Conservation (phyloP, 176 grass and related monocot genomes). For the Triticum timopheevii region DNA sequence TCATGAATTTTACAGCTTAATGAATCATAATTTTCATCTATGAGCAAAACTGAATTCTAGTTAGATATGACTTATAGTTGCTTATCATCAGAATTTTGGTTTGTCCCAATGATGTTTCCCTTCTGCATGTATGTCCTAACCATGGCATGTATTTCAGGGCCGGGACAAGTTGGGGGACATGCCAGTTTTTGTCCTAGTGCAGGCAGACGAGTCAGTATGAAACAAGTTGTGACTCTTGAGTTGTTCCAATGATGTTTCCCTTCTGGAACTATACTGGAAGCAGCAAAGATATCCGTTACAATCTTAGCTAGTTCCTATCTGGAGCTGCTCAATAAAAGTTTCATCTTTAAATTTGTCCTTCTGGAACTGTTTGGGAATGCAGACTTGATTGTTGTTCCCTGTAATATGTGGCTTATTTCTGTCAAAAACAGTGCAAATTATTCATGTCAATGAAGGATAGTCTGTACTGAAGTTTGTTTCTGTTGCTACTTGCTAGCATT, state of each 20-base stretch:
- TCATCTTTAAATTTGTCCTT: conserved; percentile 28
- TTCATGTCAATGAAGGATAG: conserved; percentile 25
- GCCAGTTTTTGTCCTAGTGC: conserved; percentile 75
- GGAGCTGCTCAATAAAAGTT: conserved; percentile 38
- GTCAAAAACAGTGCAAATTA: conserved; percentile 14
- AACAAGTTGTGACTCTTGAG: conserved; percentile 19
- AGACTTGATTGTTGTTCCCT: conserved; percentile 7
- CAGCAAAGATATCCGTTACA: conserved; percentile 14
- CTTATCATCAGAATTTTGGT: background rate
- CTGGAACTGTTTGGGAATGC: conserved; percentile 28
- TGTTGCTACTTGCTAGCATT: background rate
- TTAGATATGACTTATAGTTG: background rate
- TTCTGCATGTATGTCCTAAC: conserved; percentile 7
- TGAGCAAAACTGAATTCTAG: background rate
- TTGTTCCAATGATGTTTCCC: conserved; percentile 13
- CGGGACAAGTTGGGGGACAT: conserved; percentile 70
- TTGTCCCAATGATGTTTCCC: background rate
- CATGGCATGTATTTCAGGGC: conserved; percentile 49
- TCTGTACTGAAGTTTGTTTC: conserved; percentile 20
- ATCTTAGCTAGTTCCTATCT: conserved; percentile 22
- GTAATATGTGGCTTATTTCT: conserved; percentile 33
- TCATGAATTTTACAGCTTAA: background rate
- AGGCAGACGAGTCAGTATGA: conserved; percentile 44
- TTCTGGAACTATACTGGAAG: conserved; percentile 24
- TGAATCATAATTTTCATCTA: background rate